A percentile compares a stretch with the other conserved stretches of the same genome.
These are phyloP conservation scores for Trifolium fragiferum DNA, from an alignment of 306 rosid genomes.

Conservation along the genomic window DNA sequence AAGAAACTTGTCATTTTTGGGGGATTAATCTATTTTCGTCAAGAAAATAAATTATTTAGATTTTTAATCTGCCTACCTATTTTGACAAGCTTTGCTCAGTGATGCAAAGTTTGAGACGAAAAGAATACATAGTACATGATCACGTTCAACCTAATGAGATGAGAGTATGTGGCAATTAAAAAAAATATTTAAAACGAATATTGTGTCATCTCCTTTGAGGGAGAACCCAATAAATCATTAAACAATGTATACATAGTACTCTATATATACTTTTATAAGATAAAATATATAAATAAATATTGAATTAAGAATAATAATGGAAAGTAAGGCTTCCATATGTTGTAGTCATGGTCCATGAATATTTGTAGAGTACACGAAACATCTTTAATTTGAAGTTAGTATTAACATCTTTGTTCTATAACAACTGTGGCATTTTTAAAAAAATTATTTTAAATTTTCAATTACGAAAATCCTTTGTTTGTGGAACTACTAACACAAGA, in stretches of 20 bases:
- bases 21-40: not conserved
- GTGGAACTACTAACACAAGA: too few relatives aligned
- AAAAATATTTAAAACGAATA: too few relatives aligned
- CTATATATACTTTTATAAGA: not conserved
- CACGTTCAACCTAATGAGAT: not conserved
- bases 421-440: too few relatives aligned
- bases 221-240: not conserved
- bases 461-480: too few relatives aligned
- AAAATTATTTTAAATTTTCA: too few relatives aligned
- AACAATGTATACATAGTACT: not conserved
- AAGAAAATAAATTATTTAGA: too few relatives aligned
- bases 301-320: not conserved
- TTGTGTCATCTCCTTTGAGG: too few relatives aligned
- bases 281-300: not conserved
- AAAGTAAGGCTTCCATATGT: not conserved
- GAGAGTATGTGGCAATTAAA: not conserved
- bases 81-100: too few relatives aligned
- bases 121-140: not conserved
- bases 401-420: too few relatives aligned
- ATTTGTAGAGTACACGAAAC: not conserved
- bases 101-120: not conserved
- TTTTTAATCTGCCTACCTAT: too few relatives aligned
- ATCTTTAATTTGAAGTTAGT: too few relatives aligned
- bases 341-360: conserved; percentile 16
- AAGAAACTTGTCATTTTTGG: not conserved